Evolutionary conservation across 768 basidiomycete genomes (phyloP), one percentile per base, ranked within the genome.

Genomic region (Hericium alpestre): DNA sequence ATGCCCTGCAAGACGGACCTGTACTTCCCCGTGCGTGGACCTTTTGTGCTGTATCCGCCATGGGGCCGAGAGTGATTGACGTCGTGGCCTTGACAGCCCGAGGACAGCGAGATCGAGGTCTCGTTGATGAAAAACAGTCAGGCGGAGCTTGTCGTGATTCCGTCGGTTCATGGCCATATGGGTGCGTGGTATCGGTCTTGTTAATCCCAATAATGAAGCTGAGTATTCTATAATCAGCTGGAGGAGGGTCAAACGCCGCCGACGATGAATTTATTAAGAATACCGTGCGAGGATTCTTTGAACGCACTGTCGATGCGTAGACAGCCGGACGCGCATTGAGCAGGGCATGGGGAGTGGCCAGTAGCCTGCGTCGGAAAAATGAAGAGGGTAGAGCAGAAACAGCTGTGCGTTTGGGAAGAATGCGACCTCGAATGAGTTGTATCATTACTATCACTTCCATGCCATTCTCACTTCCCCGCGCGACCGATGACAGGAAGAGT

Each of bases 1-100:
- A 77, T 81, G 78, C 79, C 79, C 6, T 77, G 74, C 60, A 79
- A 79, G 68, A 81, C 78, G 5, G 79, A 82, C 58, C 66, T 81
- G 46, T 80, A 80, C 63, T 82, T 82, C 65, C 72, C 80, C 38
- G 76, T 77, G 56, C 60, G 54, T 53, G 40, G 16, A 9, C 4
- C 37, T 9, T 22, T 6, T 20, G 9, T 20, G 12, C 43, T 46
- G n/a, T 7, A n/a, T 20, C 15, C 2, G 32, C 4, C 2, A 13
- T 27, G 8, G 39, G n/a, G n/a, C n/a, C 11, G 11, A 23, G 13
- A n/a, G 32, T 13, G 15, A 48, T 62, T 23, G 61, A 39, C 8
- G 15, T 55, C 22, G 37, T 55, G n/a, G 18, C 38, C 18, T 59
- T n/a, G 25, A n/a, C 57, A 82, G 79, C 80, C 79, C 1, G 79